phyloP scores from a whole-genome alignment of 805 yeast species.

The Candida schatavii region DNA sequence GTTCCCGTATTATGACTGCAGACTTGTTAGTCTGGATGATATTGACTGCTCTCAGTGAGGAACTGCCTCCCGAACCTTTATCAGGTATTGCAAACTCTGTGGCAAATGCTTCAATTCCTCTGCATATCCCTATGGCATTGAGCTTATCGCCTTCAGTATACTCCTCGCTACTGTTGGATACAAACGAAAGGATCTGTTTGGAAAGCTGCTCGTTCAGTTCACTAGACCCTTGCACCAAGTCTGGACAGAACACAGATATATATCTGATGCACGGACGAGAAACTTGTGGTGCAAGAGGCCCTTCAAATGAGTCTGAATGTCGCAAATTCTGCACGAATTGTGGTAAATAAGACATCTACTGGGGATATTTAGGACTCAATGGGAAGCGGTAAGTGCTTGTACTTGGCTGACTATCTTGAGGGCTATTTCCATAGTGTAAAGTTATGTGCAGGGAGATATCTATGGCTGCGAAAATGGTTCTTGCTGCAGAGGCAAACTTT shows the following conservation, averaged over 20 bases:
- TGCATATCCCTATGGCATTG: conserved; percentile 31
- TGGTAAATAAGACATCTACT: conserved; percentile 6
- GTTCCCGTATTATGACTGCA: conserved; percentile 20
- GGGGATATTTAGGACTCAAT: no score
- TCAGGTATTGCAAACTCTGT: conserved; percentile 17
- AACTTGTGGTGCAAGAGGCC: neutral
- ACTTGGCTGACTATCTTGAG: no score
- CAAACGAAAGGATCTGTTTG: conserved; percentile 33
- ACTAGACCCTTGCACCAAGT: conserved; percentile 18
- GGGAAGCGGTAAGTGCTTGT: no score
- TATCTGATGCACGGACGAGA: conserved; percentile 8
- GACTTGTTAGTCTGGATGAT: conserved; percentile 25
- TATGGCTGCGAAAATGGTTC: no score
- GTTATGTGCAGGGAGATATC: no score
- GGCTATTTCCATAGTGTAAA: no score
- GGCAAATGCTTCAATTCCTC: conserved; percentile 34
- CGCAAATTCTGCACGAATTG: conserved; percentile 5
- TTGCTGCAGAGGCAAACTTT: no score
- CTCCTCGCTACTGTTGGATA: conserved; percentile 6
- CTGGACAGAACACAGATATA: conserved; percentile 32
- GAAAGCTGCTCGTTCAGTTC: conserved; percentile 29
- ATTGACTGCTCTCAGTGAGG: conserved; percentile 10
- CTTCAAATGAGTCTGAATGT: neutral
- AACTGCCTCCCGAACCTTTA: neutral
- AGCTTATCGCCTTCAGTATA: conserved; percentile 19